These are phyloP conservation scores for Cucumis sativus DNA, from an alignment of 306 rosid species.

Conservation along the genomic window Cucumber_9930_V3 NC_026656.2:7526001-7526500, in stretches of 20 bases:
- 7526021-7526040: neutral
- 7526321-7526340: constrained; percentile 78
- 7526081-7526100: too few species aligned
- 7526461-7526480: neutral
- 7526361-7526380: constrained; percentile 74
- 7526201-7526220: too few species aligned
- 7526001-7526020: neutral
- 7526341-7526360: constrained; percentile 84
- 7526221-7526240: too few species aligned
- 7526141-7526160: too few species aligned
- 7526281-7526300: neutral
- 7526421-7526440: constrained; percentile 71
- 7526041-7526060: too few species aligned
- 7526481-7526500: neutral
- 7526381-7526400: constrained; percentile 61
- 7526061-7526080: too few species aligned
- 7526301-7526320: constrained; percentile 32
- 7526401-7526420: constrained; percentile 84
- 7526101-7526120: too few species aligned
- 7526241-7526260: neutral
- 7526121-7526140: too few species aligned
- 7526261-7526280: neutral
- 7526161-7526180: too few species aligned
- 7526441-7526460: neutral
- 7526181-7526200: too few species aligned